Evolutionary conservation across 2,329 filamentous ascomycete genomes (phyloP).

Genomic region (Penicillium fuscoglaucum): DNA sequence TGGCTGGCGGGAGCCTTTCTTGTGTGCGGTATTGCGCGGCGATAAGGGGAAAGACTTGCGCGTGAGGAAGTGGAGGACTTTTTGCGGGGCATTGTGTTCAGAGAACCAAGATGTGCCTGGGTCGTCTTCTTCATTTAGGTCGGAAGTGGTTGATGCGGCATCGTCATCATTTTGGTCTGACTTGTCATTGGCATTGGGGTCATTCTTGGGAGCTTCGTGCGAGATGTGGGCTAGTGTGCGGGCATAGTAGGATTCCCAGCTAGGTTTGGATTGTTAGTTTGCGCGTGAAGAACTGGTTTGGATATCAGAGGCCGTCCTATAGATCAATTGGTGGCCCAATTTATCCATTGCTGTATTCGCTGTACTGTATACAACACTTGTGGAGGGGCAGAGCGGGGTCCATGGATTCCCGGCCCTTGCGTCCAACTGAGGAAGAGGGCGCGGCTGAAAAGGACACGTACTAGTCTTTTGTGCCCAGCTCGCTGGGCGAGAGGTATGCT

Average conservation of each 20-base stretch:
- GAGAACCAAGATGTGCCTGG: conserved; percentile 95
- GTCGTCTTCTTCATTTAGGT: conserved; percentile 67
- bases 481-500: conserved; percentile 71
- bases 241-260: conserved; percentile 62
- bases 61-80: conserved; percentile 69
- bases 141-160: conserved; percentile 44
- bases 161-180: conserved; percentile 47
- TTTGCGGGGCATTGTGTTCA: conserved; percentile 82
- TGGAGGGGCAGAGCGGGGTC: conserved; percentile 13
- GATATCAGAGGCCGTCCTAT: neutral
- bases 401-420: neutral
- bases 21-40: conserved; percentile 35
- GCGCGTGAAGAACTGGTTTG: neutral
- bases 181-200: conserved; percentile 37
- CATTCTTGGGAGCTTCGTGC: conserved; percentile 7
- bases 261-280: conserved; percentile 37
- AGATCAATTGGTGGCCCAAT: neutral
- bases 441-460: conserved; percentile 47
- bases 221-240: conserved; percentile 44
- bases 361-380: neutral
- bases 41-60: conserved; percentile 49
- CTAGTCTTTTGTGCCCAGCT: conserved; percentile 90
- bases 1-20: conserved; percentile 20
- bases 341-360: neutral
- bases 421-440: neutral